Conservation (phyloP, 768 basidiomycete species). For the Mycena sanguinolenta region DNA sequence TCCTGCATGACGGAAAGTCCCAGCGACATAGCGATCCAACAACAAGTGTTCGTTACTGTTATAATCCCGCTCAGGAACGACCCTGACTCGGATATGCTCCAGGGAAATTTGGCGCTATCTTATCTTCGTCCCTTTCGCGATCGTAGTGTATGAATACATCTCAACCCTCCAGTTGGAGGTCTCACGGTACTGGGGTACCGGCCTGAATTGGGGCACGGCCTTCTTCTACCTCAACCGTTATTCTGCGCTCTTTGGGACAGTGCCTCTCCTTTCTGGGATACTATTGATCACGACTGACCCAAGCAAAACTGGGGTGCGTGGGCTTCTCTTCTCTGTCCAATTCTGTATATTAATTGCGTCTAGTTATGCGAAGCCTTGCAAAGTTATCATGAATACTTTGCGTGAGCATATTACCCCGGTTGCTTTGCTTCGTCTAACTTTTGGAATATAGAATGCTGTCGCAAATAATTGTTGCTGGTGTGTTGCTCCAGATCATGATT, state of each 20-base stretch:
- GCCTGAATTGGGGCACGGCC: conserved; percentile 27
- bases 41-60: conserved; percentile 15
- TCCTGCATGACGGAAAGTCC: conserved; percentile 29
- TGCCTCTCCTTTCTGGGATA: conserved; percentile 28
- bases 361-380: conserved; percentile 4
- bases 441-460: conserved; percentile 10
- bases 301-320: background rate
- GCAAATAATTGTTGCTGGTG: conserved; percentile 24
- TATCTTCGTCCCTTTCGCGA: conserved; percentile 8
- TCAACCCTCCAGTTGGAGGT: conserved; percentile 50
- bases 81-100: background rate
- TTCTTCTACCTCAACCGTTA: conserved; percentile 45
- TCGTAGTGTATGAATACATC: conserved; percentile 47
- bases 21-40: conserved; percentile 16
- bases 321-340: background rate
- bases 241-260: conserved; percentile 35
- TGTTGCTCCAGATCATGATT: background rate
- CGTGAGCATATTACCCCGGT: background rate
- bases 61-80: background rate
- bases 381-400: conserved; percentile 23
- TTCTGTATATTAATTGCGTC: background rate
- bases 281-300: conserved; percentile 28
- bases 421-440: background rate
- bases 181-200: conserved; percentile 47
- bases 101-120: conserved; percentile 20